Conservation (phyloP, 2,329 filamentous ascomycete genomes). For the Trichoderma harzianum region DNA sequence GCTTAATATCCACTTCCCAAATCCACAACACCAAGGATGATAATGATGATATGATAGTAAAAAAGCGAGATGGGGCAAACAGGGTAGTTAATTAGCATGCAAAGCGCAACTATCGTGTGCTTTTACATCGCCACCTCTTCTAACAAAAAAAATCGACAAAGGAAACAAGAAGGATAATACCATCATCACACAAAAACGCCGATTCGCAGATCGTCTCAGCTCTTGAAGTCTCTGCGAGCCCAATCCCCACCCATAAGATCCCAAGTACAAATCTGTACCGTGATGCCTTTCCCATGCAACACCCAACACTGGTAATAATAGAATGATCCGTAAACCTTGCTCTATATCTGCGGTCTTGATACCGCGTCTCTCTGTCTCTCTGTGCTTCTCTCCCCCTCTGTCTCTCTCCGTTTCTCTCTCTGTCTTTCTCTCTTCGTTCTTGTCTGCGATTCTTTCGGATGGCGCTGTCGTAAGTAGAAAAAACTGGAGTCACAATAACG, state of each 20-base stretch:
- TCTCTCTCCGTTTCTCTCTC: not conserved
- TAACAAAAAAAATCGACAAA: not conserved
- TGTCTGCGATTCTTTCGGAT: not conserved
- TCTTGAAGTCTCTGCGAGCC: slow-evolving; percentile 49
- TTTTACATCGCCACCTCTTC: not conserved
- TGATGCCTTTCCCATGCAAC: not conserved
- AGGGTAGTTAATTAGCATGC: not conserved
- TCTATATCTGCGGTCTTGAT: not conserved
- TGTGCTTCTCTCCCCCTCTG: too few species aligned
- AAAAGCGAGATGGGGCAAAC: not conserved
- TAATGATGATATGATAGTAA: not conserved
- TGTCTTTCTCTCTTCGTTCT: not conserved
- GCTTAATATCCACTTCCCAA: not conserved
- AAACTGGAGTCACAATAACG: not conserved
- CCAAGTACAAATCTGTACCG: slow-evolving; percentile 1
- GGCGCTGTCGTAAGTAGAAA: not conserved
- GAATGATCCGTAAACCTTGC: not conserved
- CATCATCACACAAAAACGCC: slow-evolving; percentile 4
- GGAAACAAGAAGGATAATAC: not conserved
- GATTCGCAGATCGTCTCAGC: slow-evolving; percentile 50
- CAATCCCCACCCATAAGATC: slow-evolving; percentile 26
- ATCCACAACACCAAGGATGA: not conserved
- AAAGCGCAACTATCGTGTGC: not conserved
- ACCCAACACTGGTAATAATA: slow-evolving; percentile 13
- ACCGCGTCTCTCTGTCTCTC: not conserved